A percentile compares a stretch with the other conserved stretches of the same genome.
These are phyloP conservation scores for Rhizopus arrhizus DNA, from an alignment of 371 early-diverging fungal genomes.

Conservation along the genomic window DNA sequence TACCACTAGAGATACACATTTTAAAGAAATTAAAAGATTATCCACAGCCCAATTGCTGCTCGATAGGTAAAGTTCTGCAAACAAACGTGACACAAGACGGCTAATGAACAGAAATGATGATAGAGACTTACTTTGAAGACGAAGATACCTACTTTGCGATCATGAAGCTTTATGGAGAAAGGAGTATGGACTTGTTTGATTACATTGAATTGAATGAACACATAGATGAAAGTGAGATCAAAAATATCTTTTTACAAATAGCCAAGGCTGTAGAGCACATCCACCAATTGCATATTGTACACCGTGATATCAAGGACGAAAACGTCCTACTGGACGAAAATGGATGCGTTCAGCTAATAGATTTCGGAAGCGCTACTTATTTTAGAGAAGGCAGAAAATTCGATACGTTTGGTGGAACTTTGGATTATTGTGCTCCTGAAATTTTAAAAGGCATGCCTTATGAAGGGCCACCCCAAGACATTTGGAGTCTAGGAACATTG, in stretches of 20 bases:
- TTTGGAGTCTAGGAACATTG: conserved; percentile 83
- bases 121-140: conserved; percentile 63
- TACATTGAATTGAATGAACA: conserved; percentile 67
- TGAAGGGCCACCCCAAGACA: conserved; percentile 78
- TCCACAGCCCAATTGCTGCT: conserved; percentile 65
- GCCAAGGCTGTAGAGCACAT: conserved; percentile 68
- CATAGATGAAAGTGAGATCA: conserved; percentile 61
- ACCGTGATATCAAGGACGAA: conserved; percentile 80
- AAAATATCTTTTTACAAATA: conserved; percentile 65
- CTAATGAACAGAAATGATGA: not conserved
- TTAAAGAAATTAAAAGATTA: conserved; percentile 57
- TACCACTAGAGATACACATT: conserved; percentile 75
- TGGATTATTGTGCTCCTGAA: conserved; percentile 79
- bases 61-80: conserved; percentile 40
- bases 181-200: conserved; percentile 79
- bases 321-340: conserved; percentile 71
- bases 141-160: conserved; percentile 69
- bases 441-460: conserved; percentile 70
- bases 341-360: conserved; percentile 66
- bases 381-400: conserved; percentile 60
- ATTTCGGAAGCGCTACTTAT: conserved; percentile 78
- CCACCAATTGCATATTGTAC: conserved; percentile 73
- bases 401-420: conserved; percentile 75
- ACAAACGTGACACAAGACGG: not conserved
- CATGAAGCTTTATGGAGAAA: conserved; percentile 64